Conservation (phyloP, 2,329 filamentous ascomycete genomes). For the Trichoderma sp. region DNA sequence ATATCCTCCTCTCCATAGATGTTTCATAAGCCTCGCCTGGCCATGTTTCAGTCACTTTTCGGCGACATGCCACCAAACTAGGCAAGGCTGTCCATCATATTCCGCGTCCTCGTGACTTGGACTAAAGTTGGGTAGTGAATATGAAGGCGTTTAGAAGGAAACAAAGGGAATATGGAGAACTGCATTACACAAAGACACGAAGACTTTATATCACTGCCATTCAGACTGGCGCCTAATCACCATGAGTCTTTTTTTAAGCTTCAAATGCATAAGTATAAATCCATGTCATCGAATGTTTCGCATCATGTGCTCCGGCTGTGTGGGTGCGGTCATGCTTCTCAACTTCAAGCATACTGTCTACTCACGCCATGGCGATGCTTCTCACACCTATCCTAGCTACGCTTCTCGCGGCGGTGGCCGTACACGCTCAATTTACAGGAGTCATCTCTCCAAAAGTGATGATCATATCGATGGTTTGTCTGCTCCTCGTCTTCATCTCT, state of each 20-base stretch:
- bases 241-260: slow-evolving; percentile 10
- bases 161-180: not conserved
- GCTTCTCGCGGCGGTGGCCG: not conserved
- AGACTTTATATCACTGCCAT: not conserved
- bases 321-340: not conserved
- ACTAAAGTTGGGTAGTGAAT: not conserved
- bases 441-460: slow-evolving; percentile 59
- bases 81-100: not conserved
- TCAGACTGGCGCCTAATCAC: not conserved
- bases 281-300: not conserved
- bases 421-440: not conserved
- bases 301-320: not conserved
- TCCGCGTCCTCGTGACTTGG: not conserved
- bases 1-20: not conserved
- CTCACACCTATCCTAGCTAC: not conserved
- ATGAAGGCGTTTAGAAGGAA: not conserved
- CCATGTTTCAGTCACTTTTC: not conserved
- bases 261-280: not conserved
- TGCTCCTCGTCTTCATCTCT: not conserved
- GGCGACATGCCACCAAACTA: not conserved
- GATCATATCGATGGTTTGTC: slow-evolving; percentile 62
- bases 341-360: not conserved
- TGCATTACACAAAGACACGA: not conserved
- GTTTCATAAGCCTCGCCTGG: not conserved
- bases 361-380: not conserved